Conservation (phyloP, 176 grass and related monocot genomes). For the Aegilops bicornis region DNA sequence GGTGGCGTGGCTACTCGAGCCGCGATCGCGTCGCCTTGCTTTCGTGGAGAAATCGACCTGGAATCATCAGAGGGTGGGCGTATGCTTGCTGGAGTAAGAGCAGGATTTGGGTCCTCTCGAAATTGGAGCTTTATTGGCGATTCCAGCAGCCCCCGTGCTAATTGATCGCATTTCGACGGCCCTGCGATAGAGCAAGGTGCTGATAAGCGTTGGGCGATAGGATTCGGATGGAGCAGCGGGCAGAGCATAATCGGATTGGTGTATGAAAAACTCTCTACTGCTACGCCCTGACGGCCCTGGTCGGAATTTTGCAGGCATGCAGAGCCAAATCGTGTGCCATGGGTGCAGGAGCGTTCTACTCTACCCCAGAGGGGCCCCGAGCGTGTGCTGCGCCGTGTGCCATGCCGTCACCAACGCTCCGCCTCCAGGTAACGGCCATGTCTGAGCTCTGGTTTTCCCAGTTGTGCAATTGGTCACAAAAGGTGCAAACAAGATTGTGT, state of each 20-base stretch:
- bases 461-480: neutral
- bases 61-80: neutral
- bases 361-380: slow-evolving; percentile 65
- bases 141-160: neutral
- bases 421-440: slow-evolving; percentile 50
- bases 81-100: neutral
- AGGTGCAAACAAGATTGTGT: neutral
- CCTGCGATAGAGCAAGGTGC: neutral
- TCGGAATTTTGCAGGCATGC: slow-evolving; percentile 54
- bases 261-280: neutral
- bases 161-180: neutral
- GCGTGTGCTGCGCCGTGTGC: slow-evolving; percentile 66
- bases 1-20: neutral
- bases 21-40: neutral
- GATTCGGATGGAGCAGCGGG: neutral
- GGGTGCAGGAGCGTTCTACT: slow-evolving; percentile 73
- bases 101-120: neutral
- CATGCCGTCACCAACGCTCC: slow-evolving; percentile 37
- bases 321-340: slow-evolving; percentile 86
- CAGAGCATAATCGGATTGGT: neutral
- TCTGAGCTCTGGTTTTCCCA: neutral
- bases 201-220: neutral
- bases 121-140: neutral
- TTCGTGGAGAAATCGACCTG: neutral
- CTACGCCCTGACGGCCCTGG: neutral